A percentile compares a stretch with the other conserved stretches of the same genome.
These are phyloP conservation scores for Phialemonium atrogriseum DNA, from an alignment of 2,329 filamentous ascomycete species.

Conservation along the genomic window DNA sequence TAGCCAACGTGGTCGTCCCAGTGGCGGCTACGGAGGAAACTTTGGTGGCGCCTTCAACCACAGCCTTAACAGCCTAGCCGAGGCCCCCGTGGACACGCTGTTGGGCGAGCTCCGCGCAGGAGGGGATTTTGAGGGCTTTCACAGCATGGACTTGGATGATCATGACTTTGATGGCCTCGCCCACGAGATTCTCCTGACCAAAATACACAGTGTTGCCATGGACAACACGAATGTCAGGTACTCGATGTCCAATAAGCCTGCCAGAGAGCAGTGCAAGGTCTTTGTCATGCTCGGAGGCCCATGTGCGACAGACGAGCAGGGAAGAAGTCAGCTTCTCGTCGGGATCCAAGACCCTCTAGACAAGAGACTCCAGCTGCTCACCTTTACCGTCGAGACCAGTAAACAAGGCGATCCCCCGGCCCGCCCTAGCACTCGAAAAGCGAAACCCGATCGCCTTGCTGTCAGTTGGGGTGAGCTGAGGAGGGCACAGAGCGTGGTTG, in stretches of 20 bases:
- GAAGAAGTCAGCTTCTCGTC: slow-evolving; percentile 50
- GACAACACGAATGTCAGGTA: slow-evolving; percentile 54
- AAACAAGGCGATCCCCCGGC: slow-evolving; percentile 19
- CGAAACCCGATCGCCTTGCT: slow-evolving; percentile 27
- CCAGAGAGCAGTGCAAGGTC: slow-evolving; percentile 49
- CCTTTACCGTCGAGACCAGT: slow-evolving; percentile 46
- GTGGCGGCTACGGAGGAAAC: slow-evolving; percentile 35
- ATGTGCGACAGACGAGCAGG: slow-evolving; percentile 43
- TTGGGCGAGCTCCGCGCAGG: slow-evolving; percentile 59
- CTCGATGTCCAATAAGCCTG: slow-evolving; percentile 44
- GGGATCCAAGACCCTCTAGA: slow-evolving; percentile 64
- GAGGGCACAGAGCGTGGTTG: slow-evolving; percentile 59
- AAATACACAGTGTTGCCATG: slow-evolving; percentile 59
- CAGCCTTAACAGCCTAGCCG: slow-evolving; percentile 53
- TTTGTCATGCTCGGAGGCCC: slow-evolving; percentile 58
- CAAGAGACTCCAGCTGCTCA: slow-evolving; percentile 59
- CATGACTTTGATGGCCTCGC: slow-evolving; percentile 63
- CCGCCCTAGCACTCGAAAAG: slow-evolving; percentile 14
- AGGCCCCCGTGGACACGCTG: slow-evolving; percentile 60
- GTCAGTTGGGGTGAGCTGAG: slow-evolving; percentile 42
- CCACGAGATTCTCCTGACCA: slow-evolving; percentile 64
- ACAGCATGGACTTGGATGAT: slow-evolving; percentile 65
- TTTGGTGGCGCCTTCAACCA: slow-evolving; percentile 31
- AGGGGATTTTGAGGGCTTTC: slow-evolving; percentile 58
- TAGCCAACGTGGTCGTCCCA: slow-evolving; percentile 54